Evolutionary conservation across 352 stramenopile genomes (phyloP).

Genomic region (Pythium dissimile): DNA sequence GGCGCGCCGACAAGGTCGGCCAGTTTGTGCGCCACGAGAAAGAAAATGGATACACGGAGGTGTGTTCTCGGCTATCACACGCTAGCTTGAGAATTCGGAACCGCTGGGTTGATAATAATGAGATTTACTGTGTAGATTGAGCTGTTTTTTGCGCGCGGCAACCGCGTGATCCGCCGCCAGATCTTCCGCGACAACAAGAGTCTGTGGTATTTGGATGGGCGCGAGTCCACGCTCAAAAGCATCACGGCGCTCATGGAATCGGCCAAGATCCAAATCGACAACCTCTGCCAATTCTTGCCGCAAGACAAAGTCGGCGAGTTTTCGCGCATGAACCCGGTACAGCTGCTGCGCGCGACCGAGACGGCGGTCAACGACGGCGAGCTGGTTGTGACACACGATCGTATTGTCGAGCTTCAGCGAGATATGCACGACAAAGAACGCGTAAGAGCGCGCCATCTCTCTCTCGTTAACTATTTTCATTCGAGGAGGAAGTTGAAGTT

Average conservation of each 20-base stretch:
- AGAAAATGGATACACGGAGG: conserved; percentile 80
- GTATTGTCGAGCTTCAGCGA: conserved; percentile 74
- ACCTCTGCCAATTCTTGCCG: conserved; percentile 98
- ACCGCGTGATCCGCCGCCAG: conserved; percentile 85
- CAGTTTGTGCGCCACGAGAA: conserved; percentile 90
- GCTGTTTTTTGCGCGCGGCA: conserved; percentile 79
- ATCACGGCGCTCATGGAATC: conserved; percentile 76
- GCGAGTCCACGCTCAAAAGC: conserved; percentile 63
- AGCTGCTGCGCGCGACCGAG: conserved; percentile 78
- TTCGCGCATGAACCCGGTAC: conserved; percentile 74
- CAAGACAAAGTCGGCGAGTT: conserved; percentile 95
- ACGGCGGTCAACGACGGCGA: conserved; percentile 71
- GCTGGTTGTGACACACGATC: conserved; percentile 63
- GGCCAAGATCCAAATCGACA: conserved; percentile 96
- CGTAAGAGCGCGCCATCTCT: conserved; percentile 26
- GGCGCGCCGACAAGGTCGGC: conserved; percentile 91
- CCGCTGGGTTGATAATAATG: neutral
- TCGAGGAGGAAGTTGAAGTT: neutral
- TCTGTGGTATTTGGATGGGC: conserved; percentile 76
- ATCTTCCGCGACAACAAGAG: conserved; percentile 91
- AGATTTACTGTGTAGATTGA: conserved; percentile 82
- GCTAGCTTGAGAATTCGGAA: neutral
- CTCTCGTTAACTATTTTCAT: too few species aligned
- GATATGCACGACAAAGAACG: conserved; percentile 69
- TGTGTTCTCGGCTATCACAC: neutral